Conservation (phyloP, 768 basidiomycete species). For the Xanthoconium purpureum region DNA sequence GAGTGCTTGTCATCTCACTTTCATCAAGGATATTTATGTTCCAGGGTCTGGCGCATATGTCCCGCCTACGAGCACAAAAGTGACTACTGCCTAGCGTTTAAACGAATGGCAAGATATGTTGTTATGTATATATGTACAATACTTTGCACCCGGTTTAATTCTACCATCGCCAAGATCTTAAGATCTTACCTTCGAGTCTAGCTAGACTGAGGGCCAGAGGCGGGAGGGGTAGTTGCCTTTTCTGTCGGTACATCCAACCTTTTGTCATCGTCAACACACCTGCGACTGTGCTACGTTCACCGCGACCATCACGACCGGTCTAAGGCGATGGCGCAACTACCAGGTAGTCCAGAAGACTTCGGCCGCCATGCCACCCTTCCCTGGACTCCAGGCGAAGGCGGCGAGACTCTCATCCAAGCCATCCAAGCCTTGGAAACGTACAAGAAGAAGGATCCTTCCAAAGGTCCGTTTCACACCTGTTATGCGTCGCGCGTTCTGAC, state of each 20-base stretch:
- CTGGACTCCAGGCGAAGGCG: conserved; percentile 33
- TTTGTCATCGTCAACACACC: too few species aligned
- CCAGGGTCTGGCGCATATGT: conserved; percentile 42
- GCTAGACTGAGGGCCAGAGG: too few species aligned
- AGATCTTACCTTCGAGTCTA: too few species aligned
- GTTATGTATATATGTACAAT: not conserved
- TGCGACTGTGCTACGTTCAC: not conserved
- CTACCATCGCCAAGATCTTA: not conserved
- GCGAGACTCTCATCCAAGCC: conserved; percentile 42
- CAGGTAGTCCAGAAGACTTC: conserved; percentile 35
- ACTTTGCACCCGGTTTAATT: not conserved
- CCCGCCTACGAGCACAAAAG: not conserved
- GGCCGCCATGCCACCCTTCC: conserved; percentile 30
- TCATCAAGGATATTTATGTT: conserved; percentile 38
- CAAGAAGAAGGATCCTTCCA: conserved; percentile 80
- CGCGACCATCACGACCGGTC: conserved; percentile 6
- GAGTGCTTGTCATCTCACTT: not conserved
- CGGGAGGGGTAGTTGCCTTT: conserved; percentile 4
- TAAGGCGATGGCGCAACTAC: conserved; percentile 26
- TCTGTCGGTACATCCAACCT: not conserved
- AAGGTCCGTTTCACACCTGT: conserved; percentile 45
- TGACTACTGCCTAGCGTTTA: not conserved
- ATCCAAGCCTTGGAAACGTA: conserved; percentile 78
- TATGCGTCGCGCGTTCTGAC: not conserved
- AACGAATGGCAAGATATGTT: not conserved